Base-by-base conservation (phyloP, 2,329 filamentous ascomycete species). In the Stachybotrys chlorohalonatus region DNA sequence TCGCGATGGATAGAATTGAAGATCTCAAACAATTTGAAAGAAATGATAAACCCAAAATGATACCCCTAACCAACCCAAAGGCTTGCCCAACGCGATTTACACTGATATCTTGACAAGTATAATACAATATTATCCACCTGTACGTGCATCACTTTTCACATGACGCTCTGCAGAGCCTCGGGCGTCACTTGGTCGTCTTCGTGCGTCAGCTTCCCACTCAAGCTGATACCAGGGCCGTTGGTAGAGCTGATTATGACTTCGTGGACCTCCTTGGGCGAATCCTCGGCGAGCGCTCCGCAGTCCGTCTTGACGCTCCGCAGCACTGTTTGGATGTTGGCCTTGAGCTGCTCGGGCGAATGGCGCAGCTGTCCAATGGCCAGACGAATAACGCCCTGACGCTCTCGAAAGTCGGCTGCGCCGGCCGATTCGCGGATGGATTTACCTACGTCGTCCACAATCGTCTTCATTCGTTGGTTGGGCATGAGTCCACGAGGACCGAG, bases 401-500 rank as follows among this genome's bases (percentile, higher is more conserved):
- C 94, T 67, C 90, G 84, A 74, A 96, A 99, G 62, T 92, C 85
- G 53, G 86, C 89, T 53, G 86, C 90, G 58, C 93, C 91, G 13
- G 90, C 84, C 72, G 96, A 84, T 61, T 93, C 89, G 64, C 82
- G 83, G 64, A 99, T 88, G 39, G 85, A 80, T n/a, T 77, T 71
- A 53, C 80, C 80, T 15, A 96, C 81, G 67, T 95, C 87, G 66
- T 82, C 86, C 30, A 95, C 90, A 54, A 99, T 88, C 0, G 94
- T 97, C 60, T 90, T 91, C 58, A 84, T 84, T 78, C 96, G 96
- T 57, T 81, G 75, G 68, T 83, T 95, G 6, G 94, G 94, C 94
- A 99, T 97, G 66, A 99, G 72, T 3, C 92, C 92, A 71, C 83
- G 86, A 49, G 95, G 94, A 65, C 94, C 94, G 17, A 99, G 77